Percentiles rank a stretch among this genome's conserved stretches.
Conservation (phyloP, 148 eudicot species). For the Rhododendron kiyosumense region DNA sequence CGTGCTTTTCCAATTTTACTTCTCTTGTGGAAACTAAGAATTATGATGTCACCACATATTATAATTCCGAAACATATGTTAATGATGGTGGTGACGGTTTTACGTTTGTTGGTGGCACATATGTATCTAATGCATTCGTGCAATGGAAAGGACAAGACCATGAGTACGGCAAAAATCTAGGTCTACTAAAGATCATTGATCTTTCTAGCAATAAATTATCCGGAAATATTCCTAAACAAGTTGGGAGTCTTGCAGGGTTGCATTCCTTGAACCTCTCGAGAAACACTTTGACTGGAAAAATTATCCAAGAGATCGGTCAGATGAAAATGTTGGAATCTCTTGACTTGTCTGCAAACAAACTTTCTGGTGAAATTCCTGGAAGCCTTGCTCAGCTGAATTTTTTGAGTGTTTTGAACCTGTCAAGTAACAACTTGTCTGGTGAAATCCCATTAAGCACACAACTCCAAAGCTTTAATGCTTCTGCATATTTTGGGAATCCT, state of each 20-base stretch:
- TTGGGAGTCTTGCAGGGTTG: neutral
- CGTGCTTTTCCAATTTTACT: no score
- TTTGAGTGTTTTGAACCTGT: neutral
- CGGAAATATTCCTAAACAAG: neutral
- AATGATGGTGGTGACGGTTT: no score
- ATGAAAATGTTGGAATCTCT: neutral
- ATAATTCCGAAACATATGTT: no score
- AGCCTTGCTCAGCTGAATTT: neutral
- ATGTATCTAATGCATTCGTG: no score
- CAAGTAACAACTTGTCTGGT: neutral
- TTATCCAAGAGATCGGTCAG: neutral
- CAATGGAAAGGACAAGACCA: no score
- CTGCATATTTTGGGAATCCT: no score
- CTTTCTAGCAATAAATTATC: no score
- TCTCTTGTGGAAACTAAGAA: no score
- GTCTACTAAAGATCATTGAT: neutral
- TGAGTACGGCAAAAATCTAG: no score
- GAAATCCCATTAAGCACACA: neutral
- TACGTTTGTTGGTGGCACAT: no score
- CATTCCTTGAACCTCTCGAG: conserved; percentile 7
- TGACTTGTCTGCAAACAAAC: neutral
- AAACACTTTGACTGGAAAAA: neutral
- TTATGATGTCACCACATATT: no score
- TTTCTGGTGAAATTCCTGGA: neutral
- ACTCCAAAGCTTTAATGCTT: neutral